Evolutionary conservation across 1,284 basidiomycete species (phyloP), one percentile per base, ranked within the genome.

Genomic region (Moniliella sp.): DNA sequence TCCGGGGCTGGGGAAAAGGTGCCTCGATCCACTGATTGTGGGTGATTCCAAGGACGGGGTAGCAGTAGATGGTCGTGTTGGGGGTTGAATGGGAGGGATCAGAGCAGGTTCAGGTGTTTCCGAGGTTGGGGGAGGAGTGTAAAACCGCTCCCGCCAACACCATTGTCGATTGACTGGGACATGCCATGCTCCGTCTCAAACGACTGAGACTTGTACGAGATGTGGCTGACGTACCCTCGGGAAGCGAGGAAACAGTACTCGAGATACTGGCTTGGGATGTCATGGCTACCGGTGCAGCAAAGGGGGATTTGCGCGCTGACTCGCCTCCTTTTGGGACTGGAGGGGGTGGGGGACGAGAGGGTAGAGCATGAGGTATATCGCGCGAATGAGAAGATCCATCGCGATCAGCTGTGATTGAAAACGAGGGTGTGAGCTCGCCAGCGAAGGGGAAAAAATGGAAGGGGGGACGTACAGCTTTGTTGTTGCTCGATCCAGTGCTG

Each of bases 401-500:
- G 21, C 21, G n/a, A 23, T 7, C n/a, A 23, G 21, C 21, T 23
- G 21, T 23, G 21, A 7, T 23, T n/a, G n/a, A n/a, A 23, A 23
- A 23, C n/a, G 21, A 23, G 21, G 8, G n/a, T n/a, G n/a, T 23
- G 21, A 23, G 21, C n/a, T 7, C n/a, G 8, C 8, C 21, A 7
- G 8, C 8, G 8, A 23, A 7, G 7, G 7, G 8, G n/a, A 7
- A 23, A n/a, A n/a, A 7, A 23, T 23, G 8, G n/a, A 23, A n/a
- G 8, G n/a, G 7, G 13, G 12, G 10, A 15, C 11, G 5, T 26
- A 8, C 11, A 10, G 11, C n/a, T 4, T 4, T 5, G n/a, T 13
- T 34, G 18, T 2, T 33, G 42, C 15, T 37, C 37, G 32, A 54
- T 43, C 49, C 49, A 54, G 4, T 31, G 36, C 3, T 50, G 46